phyloP scores from a whole-genome alignment of 164 flowering plant species.

The grape (Vitis vinifera) region DNA sequence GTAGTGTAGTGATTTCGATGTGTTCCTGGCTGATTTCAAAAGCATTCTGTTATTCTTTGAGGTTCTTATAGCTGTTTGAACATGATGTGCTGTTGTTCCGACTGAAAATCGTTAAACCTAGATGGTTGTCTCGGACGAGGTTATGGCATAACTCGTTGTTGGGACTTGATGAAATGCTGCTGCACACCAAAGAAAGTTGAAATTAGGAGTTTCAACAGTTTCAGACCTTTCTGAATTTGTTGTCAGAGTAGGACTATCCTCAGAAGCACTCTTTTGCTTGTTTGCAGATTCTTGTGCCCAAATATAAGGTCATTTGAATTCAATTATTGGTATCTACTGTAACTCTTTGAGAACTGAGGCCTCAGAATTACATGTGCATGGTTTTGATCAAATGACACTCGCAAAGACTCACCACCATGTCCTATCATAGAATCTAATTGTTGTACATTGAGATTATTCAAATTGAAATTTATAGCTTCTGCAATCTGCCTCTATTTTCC shows the following conservation, averaged over 20 bases:
- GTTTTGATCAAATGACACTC: not conserved
- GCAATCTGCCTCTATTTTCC: conserved; percentile 4
- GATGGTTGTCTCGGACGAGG: too few relatives aligned
- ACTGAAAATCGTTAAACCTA: too few relatives aligned
- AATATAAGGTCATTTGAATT: conserved; percentile 10
- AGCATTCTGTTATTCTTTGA: too few relatives aligned
- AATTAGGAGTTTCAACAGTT: too few relatives aligned
- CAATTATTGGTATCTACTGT: not conserved
- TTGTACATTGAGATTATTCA: not conserved
- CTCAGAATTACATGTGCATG: conserved; percentile 1
- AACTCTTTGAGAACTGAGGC: not conserved
- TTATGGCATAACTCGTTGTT: too few relatives aligned
- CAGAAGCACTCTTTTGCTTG: conserved; percentile 17
- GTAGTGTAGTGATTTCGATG: too few relatives aligned
- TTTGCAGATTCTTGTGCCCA: conserved; percentile 8
- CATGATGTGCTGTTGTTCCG: too few relatives aligned
- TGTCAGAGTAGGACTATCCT: conserved; percentile 21
- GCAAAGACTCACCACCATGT: not conserved
- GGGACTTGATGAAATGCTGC: too few relatives aligned
- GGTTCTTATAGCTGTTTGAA: too few relatives aligned
- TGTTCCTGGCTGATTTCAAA: too few relatives aligned
- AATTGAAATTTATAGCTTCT: not conserved
- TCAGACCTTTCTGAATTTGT: not conserved
- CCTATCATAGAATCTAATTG: conserved; percentile 10
- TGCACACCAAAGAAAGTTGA: too few relatives aligned